A percentile compares a stretch with the other conserved stretches of the same genome.
phyloP scores from a whole-genome alignment of 306 rosid species.

The Fragaria ananassa region DNA sequence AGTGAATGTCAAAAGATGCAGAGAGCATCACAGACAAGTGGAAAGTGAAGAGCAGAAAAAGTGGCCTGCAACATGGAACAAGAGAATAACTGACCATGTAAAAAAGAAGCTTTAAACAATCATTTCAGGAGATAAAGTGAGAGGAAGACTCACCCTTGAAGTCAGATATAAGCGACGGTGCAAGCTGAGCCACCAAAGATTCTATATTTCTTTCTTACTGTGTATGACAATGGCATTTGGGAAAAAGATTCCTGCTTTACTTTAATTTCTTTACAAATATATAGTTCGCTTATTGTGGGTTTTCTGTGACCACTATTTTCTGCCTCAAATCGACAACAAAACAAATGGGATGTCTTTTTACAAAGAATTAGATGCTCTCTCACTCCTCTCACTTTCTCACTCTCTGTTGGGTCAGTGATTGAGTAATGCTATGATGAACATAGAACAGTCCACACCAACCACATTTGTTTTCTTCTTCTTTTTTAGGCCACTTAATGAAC shows the following conservation, averaged over 20 bases:
- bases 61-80: slow-evolving; percentile 26
- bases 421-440: slow-evolving; percentile 28
- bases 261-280: background rate
- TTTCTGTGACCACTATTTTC: slow-evolving; percentile 15
- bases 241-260: slow-evolving; percentile 22
- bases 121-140: background rate
- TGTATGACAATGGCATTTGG: slow-evolving; percentile 11
- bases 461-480: background rate
- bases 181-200: slow-evolving; percentile 17
- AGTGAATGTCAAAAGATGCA: slow-evolving; percentile 11
- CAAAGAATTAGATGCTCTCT: slow-evolving; percentile 46
- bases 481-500: background rate
- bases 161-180: slow-evolving; percentile 13
- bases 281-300: background rate
- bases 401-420: background rate
- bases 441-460: background rate
- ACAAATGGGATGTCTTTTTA: slow-evolving; percentile 37
- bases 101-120: slow-evolving; percentile 30
- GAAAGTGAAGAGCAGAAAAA: slow-evolving; percentile 18
- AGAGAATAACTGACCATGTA: slow-evolving; percentile 18
- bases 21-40: slow-evolving; percentile 23
- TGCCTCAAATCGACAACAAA: slow-evolving; percentile 21
- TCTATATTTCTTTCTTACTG: slow-evolving; percentile 16
- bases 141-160: slow-evolving; percentile 32
- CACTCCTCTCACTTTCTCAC: slow-evolving; percentile 1